These are phyloP conservation scores for Dipteronia sinensis DNA, from an alignment of 345 rosid genomes.

Conservation along the genomic window DNA sequence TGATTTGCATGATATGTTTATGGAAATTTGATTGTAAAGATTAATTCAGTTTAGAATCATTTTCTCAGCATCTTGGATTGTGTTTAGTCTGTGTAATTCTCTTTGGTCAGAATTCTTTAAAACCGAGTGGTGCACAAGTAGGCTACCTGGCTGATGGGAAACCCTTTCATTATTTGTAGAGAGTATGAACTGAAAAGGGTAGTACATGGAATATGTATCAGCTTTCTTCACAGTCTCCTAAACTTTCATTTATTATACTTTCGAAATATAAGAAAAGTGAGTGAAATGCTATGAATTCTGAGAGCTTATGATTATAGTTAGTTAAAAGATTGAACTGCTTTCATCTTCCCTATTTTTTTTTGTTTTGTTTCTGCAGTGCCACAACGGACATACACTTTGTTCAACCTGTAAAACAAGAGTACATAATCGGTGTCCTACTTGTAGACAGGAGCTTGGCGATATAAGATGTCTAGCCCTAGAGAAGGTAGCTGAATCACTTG, in stretches of 20 bases:
- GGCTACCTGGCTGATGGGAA: constrained; percentile 8
- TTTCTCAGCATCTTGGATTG: background rate
- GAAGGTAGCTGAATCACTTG: constrained; percentile 93
- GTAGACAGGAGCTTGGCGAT: constrained; percentile 99
- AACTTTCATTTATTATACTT: background rate
- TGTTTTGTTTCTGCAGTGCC: constrained; percentile 63
- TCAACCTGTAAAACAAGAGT: constrained; percentile 91
- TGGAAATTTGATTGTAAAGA: background rate
- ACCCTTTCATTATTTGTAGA: background rate
- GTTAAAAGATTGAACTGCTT: background rate
- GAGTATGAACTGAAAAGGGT: background rate
- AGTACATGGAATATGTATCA: background rate
- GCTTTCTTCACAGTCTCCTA: background rate
- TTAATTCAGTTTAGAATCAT: background rate
- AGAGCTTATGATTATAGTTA: background rate
- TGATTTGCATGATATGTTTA: background rate
- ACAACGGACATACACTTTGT: constrained; percentile 95
- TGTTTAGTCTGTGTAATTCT: background rate
- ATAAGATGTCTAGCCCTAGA: constrained; percentile 90
- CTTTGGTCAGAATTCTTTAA: background rate
- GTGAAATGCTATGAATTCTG: background rate
- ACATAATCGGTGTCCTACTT: constrained; percentile 91
- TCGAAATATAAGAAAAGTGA: background rate
- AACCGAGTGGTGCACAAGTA: background rate
- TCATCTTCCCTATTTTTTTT: background rate